Base-by-base conservation (phyloP, 176 grass and related monocot genomes). In the Thinopyrum elongatum region DNA sequence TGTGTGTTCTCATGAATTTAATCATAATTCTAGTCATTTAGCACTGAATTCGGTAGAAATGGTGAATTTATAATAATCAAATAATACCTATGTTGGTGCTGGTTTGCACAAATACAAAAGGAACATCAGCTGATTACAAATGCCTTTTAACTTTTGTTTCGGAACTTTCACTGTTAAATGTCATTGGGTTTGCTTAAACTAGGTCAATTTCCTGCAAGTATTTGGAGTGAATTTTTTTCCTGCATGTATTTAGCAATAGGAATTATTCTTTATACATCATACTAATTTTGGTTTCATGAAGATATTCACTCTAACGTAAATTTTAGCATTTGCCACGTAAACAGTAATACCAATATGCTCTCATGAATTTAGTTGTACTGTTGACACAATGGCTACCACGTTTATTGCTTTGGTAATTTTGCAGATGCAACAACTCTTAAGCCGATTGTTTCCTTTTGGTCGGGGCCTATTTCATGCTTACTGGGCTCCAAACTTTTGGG, bases 401-500 rank as follows among this genome's bases (percentile, higher is more conserved):
- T 61, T 92, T 68, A 89, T 59, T 38, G 26, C 46, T 47, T 36
- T 79, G 10, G 58, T 82, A 51, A 42, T 88, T 80, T 87, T 94
- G 79, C 93, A 98, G 96, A 98, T 94, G 47, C 77, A 92, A 74
- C 88, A 92, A 70, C 86, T 98, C 76, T 87, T 95, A 57, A 89
- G 62, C 55, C 86, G 93, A 66, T 78, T 98, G 75, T 98, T 98
- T 89, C 96, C 93, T 70, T 98, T 98, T 94, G 96, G 93, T 8
- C 91, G 93, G 85, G 95, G 95, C 70, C 78, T 98, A 26, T 95
- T 94, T 70, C 96, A 95, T 92, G 93, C 93, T 67, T 98, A 98
- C 81, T 95, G 93, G 96, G 93, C 96, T 64, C 93, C 93, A 42
- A 98, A 94, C 63, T 94, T 98, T 76, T 98, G 90, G 90, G 96